Evolutionary conservation across 176 grass and related monocot species (phyloP).

Genomic region (Phoenix roebelenii): DNA sequence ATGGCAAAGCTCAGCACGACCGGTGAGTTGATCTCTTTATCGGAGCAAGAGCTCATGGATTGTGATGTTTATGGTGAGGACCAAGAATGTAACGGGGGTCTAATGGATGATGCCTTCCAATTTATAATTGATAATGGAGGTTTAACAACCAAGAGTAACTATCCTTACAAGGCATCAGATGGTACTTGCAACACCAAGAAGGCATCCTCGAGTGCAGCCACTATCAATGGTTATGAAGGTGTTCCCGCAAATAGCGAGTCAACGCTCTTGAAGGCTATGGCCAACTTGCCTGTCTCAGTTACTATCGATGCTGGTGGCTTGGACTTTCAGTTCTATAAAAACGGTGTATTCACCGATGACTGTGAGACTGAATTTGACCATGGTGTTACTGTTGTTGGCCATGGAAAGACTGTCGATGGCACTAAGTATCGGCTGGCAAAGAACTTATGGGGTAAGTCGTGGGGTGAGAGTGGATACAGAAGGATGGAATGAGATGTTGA

Average conservation of each 20-base stretch:
- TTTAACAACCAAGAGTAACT: neutral
- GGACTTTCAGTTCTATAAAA: slow-evolving; percentile 45
- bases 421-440: slow-evolving; percentile 48
- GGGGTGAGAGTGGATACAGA: slow-evolving; percentile 49
- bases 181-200: slow-evolving; percentile 1
- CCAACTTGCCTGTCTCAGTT: slow-evolving; percentile 33
- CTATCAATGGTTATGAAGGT: slow-evolving; percentile 40
- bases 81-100: neutral
- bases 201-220: slow-evolving; percentile 4
- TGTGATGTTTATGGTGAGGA: slow-evolving; percentile 1
- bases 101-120: slow-evolving; percentile 4
- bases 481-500: slow-evolving; percentile 28
- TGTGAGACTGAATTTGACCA: slow-evolving; percentile 44
- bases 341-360: slow-evolving; percentile 37
- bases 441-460: slow-evolving; percentile 48
- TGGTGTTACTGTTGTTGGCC: slow-evolving; percentile 36
- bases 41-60: slow-evolving; percentile 23
- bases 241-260: slow-evolving; percentile 31
- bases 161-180: slow-evolving; percentile 6
- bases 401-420: slow-evolving; percentile 16
- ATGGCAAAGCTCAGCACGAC: slow-evolving; percentile 10
- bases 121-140: slow-evolving; percentile 8
- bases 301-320: slow-evolving; percentile 31
- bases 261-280: slow-evolving; percentile 22
- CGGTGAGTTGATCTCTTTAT: slow-evolving; percentile 7